Base-by-base conservation (phyloP, 139 green algal species). In the Astrephomene gubernaculifera region DNA sequence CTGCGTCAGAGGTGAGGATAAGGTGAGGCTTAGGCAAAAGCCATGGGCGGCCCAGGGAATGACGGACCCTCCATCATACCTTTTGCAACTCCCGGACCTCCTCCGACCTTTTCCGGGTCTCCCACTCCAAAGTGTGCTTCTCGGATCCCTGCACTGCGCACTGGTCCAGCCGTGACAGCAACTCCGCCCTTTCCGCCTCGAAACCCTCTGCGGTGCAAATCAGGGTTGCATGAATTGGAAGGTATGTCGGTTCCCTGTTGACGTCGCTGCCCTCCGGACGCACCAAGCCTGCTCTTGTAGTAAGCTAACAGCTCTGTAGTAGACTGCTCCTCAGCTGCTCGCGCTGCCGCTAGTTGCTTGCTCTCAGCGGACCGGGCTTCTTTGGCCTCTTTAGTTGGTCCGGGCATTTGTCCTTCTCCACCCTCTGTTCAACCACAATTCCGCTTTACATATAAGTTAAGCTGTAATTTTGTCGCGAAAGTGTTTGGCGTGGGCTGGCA, bases 81-180 rank as follows among this genome's bases (percentile, higher is more conserved):
- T 97, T 96, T 49, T 98, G 95, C 39, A 98, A 86, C 83, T 97
- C 95, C 29, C 90, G 87, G 10, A 98, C 87, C 57, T 98, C 95
- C 2, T 96, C 94, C 9, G 89, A 87, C 1, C 94, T 87, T 70
- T 95, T 95, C 27, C 90, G 87, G 52, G 94, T 93, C 72, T 98
- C 95, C 87, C 92, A 95, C 57, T 97, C 90, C 61, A 96, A 85
- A 38, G 85, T 74, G 65, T 87, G 79, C 80, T 93, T 38, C 39
- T 95, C 91, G 35, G 81, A 49, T 27, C 87, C 79, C 1, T 90
- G 86, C 0, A 93, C 87, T 0, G 68, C 79, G 72, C 91, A 94
- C 21, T 86, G 63, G n/a, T 96, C 90, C 1, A 98, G 61, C 9
- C 91, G 88, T 2, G 83, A 43, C 45, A 98, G 82, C 45, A 98